phyloP scores from a whole-genome alignment of 306 rosid genomes.

The Cucurbita pepo region DNA sequence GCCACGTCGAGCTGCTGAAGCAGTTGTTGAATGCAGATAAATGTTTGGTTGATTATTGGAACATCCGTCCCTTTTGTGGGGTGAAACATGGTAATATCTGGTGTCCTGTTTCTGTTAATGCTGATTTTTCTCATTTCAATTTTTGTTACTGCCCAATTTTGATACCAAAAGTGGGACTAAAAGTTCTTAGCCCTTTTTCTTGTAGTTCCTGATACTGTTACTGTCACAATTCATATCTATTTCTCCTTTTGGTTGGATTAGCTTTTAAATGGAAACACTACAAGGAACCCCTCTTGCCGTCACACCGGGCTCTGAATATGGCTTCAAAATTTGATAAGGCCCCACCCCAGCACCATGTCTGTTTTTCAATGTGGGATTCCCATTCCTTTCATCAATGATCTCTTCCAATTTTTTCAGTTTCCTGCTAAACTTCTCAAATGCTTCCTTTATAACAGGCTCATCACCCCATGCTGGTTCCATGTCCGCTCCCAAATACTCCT shows the following conservation, averaged over 20 bases:
- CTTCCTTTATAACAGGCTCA: conserved; percentile 35
- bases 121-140: not conserved
- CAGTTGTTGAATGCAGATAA: conserved; percentile 83
- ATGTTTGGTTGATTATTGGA: conserved; percentile 10
- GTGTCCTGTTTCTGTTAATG: not conserved
- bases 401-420: conserved; percentile 32
- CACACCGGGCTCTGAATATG: conserved; percentile 53
- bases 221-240: not conserved
- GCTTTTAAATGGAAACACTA: conserved; percentile 55
- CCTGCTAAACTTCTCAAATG: conserved; percentile 40
- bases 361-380: conserved; percentile 26
- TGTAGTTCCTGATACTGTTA: not conserved
- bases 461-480: conserved; percentile 53
- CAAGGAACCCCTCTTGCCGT: conserved; percentile 68
- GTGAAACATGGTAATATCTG: conserved; percentile 21
- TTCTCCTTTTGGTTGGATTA: not conserved
- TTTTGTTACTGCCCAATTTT: not conserved
- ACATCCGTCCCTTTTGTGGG: conserved; percentile 9
- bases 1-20: conserved; percentile 86
- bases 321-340: conserved; percentile 70
- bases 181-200: not conserved
- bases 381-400: conserved; percentile 45
- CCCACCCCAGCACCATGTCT: conserved; percentile 61
- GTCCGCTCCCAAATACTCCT: conserved; percentile 54
- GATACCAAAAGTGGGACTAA: not conserved